These are phyloP conservation scores for Collybiopsis luxurians DNA, from an alignment of 768 basidiomycete species.

Conservation along the genomic window DNA sequence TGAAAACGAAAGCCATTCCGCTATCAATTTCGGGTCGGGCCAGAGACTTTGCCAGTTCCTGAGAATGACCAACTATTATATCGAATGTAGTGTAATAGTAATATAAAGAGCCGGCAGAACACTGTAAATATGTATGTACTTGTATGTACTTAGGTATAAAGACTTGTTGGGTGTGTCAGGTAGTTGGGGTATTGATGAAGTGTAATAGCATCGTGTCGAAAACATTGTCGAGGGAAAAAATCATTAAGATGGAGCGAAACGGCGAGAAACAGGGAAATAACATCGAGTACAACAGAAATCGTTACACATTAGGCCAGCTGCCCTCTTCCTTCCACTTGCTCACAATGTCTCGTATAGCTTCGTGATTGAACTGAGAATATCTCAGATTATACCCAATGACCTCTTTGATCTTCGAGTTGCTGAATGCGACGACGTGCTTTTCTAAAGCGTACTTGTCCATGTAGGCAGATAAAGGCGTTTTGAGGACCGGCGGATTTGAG, in stretches of 20 bases:
- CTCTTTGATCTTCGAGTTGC: constrained; percentile 70
- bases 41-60: too few species aligned
- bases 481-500: constrained; percentile 68
- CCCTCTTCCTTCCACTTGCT: constrained; percentile 81
- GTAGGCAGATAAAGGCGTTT: constrained; percentile 74
- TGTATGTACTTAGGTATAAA: constrained; percentile 7
- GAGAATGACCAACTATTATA: neutral
- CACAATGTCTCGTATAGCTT: constrained; percentile 64
- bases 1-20: neutral
- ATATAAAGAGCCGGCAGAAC: neutral
- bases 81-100: neutral
- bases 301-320: constrained; percentile 44
- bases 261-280: neutral
- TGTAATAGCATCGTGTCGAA: constrained; percentile 7
- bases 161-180: neutral
- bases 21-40: neutral
- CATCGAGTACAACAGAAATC: neutral
- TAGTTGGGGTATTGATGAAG: neutral
- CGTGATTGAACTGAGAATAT: constrained; percentile 59
- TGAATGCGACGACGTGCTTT: constrained; percentile 67
- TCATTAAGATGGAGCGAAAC: neutral
- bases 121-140: neutral
- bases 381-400: constrained; percentile 68
- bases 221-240: constrained; percentile 2
- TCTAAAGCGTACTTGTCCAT: constrained; percentile 72